Conservation (phyloP, 805 yeast genomes). For the Blastobotrys mokoenaii region DNA sequence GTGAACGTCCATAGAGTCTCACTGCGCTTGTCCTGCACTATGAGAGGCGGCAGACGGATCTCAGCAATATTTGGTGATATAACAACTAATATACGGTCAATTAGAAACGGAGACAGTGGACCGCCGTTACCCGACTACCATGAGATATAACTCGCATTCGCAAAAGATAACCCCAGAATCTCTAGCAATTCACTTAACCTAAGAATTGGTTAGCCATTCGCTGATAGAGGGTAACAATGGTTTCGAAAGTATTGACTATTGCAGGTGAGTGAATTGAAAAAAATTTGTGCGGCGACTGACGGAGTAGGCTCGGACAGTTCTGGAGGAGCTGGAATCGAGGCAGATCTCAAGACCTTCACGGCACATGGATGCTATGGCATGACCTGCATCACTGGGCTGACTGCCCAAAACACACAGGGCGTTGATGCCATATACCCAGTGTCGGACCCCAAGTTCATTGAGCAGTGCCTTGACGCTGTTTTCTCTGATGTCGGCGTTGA, state of each 20-base stretch:
- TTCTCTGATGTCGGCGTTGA: conserved; percentile 54
- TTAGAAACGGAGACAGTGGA: too few relatives aligned
- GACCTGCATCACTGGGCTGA: conserved; percentile 70
- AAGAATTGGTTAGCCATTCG: too few relatives aligned
- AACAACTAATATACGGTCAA: too few relatives aligned
- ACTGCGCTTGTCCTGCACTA: too few relatives aligned
- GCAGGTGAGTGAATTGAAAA: conserved; percentile 17
- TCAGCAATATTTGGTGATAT: too few relatives aligned
- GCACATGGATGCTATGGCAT: conserved; percentile 69
- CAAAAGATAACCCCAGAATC: too few relatives aligned
- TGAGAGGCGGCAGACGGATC: too few relatives aligned
- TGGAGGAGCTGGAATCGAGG: conserved; percentile 91
- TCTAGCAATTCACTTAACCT: too few relatives aligned
- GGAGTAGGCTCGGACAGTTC: conserved; percentile 64
- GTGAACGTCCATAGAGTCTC: too few relatives aligned
- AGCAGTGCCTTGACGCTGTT: conserved; percentile 43
- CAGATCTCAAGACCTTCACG: conserved; percentile 72
- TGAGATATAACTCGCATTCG: too few relatives aligned
- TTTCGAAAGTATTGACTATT: conserved; percentile 19
- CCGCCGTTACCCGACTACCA: too few relatives aligned
- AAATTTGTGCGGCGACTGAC: background rate
- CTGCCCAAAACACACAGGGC: conserved; percentile 62
- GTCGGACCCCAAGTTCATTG: conserved; percentile 38
- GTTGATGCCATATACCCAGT: conserved; percentile 33
- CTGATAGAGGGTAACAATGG: background rate